These are phyloP conservation scores for Calonectria henricotiae DNA, from an alignment of 2,329 filamentous ascomycete species.

Conservation along the genomic window DNA sequence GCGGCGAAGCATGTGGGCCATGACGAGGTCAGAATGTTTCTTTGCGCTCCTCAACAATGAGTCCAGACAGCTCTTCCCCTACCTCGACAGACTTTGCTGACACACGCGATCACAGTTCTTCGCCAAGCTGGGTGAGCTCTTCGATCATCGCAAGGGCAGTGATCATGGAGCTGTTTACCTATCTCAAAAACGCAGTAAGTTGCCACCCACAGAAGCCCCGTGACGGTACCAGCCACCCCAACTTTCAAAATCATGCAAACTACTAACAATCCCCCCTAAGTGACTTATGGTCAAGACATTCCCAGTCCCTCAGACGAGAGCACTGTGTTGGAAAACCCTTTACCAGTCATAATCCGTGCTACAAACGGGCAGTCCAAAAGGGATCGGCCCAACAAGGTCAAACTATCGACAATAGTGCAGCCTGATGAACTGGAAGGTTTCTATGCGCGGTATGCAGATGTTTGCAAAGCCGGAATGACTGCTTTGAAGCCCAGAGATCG, in stretches of 20 bases:
- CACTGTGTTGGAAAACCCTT: slow-evolving; percentile 74
- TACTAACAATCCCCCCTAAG: slow-evolving; percentile 53
- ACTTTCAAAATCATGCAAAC: not conserved
- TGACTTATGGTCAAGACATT: slow-evolving; percentile 64
- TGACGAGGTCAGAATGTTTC: slow-evolving; percentile 48
- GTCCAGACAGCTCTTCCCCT: not conserved
- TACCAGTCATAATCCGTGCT: slow-evolving; percentile 86
- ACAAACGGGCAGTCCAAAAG: slow-evolving; percentile 82
- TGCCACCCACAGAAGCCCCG: too few species aligned
- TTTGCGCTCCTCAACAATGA: not conserved
- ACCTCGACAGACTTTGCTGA: slow-evolving; percentile 22
- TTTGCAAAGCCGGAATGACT: slow-evolving; percentile 91
- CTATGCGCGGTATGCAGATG: slow-evolving; percentile 88
- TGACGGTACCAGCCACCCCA: not conserved
- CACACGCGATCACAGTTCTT: slow-evolving; percentile 76
- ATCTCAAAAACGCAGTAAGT: slow-evolving; percentile 82
- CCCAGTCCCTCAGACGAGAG: slow-evolving; percentile 64
- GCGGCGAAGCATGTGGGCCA: slow-evolving; percentile 49
- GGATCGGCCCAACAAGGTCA: slow-evolving; percentile 74
- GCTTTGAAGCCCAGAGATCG: slow-evolving; percentile 94
- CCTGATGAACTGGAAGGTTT: slow-evolving; percentile 85
- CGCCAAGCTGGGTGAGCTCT: slow-evolving; percentile 76
- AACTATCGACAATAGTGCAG: slow-evolving; percentile 87
- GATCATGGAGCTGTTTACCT: slow-evolving; percentile 83
- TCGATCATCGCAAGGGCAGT: slow-evolving; percentile 77